phyloP scores from a whole-genome alignment of 2,329 filamentous ascomycete genomes.

The Stemphylium beticola region DNA sequence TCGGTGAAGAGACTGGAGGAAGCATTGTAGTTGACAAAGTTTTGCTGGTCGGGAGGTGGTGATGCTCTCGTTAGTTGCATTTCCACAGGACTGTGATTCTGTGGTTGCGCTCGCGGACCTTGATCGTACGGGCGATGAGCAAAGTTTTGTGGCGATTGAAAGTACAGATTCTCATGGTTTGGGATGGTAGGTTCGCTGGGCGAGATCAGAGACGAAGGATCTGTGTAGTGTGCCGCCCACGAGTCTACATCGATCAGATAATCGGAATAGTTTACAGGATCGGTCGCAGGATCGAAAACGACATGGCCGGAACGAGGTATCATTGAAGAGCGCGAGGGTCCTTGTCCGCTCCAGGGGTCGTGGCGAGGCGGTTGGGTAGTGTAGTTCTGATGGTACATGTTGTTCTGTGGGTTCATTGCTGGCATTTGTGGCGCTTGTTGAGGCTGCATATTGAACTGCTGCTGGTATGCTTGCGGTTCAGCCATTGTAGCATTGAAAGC shows the following conservation, averaged over 20 bases:
- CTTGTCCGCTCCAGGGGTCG: conserved; percentile 43
- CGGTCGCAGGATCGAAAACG: conserved; percentile 41
- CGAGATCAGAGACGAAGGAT: conserved; percentile 34
- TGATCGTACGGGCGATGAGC: conserved; percentile 20
- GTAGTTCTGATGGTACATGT: conserved; percentile 29
- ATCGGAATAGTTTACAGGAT: conserved; percentile 28
- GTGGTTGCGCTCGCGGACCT: conserved; percentile 17
- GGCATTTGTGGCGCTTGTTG: conserved; percentile 26
- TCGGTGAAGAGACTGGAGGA: conserved; percentile 34
- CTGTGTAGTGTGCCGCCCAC: conserved; percentile 37
- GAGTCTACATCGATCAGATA: conserved; percentile 30
- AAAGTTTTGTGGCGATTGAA: conserved; percentile 21
- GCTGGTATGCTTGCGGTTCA: conserved; percentile 28
- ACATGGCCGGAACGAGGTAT: conserved; percentile 35
- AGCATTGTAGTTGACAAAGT: conserved; percentile 38
- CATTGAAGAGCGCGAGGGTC: conserved; percentile 34
- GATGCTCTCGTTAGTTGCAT: conserved; percentile 32
- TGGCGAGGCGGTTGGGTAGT: conserved; percentile 33
- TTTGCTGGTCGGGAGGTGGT: conserved; percentile 32
- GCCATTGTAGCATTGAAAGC: conserved; percentile 30
- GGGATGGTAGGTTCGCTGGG: conserved; percentile 36
- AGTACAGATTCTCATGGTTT: conserved; percentile 32
- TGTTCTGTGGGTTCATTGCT: conserved; percentile 25
- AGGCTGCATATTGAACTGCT: conserved; percentile 24
- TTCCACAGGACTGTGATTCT: conserved; percentile 28